Evolutionary conservation across 1,284 basidiomycete species (phyloP).

Genomic region (Crucibulum parvulum): DNA sequence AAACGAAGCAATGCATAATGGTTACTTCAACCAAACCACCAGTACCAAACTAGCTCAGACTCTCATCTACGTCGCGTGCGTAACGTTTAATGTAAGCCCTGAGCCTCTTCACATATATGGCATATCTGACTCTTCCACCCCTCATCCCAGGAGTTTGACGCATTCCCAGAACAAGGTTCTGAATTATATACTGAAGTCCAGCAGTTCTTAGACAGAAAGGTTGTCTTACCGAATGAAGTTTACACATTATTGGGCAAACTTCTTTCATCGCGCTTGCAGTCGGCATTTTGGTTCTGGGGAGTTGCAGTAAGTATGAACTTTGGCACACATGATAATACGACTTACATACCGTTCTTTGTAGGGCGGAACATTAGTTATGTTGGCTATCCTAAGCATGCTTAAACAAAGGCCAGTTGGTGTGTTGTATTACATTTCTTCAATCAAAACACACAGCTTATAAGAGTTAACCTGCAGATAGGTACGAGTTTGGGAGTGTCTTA

Average conservation of each 20-base stretch:
- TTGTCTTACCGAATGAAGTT: neutral
- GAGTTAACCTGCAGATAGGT: neutral
- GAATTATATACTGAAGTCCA: neutral
- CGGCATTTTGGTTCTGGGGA: constrained; percentile 6
- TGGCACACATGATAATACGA: neutral
- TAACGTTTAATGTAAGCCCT: neutral
- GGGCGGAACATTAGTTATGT: neutral
- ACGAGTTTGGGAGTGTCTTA: neutral
- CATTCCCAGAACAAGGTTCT: neutral
- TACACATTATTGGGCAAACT: neutral
- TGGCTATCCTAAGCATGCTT: neutral
- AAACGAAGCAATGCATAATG: neutral
- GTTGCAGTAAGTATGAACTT: neutral
- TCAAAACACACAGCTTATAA: neutral
- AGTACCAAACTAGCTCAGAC: neutral
- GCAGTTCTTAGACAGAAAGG: neutral
- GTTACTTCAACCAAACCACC: neutral
- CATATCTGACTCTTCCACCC: neutral
- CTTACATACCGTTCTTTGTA: neutral
- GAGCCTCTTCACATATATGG: neutral
- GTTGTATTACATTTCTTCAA: neutral
- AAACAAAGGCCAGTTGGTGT: neutral
- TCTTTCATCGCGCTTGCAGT: neutral
- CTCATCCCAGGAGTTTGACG: neutral
- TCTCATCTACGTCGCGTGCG: neutral